A percentile compares a stretch with the other conserved stretches of the same genome.
These are phyloP conservation scores for Saccharomyces pastorianus DNA, from an alignment of 1,139 yeast genomes.

Conservation along the genomic window DNA sequence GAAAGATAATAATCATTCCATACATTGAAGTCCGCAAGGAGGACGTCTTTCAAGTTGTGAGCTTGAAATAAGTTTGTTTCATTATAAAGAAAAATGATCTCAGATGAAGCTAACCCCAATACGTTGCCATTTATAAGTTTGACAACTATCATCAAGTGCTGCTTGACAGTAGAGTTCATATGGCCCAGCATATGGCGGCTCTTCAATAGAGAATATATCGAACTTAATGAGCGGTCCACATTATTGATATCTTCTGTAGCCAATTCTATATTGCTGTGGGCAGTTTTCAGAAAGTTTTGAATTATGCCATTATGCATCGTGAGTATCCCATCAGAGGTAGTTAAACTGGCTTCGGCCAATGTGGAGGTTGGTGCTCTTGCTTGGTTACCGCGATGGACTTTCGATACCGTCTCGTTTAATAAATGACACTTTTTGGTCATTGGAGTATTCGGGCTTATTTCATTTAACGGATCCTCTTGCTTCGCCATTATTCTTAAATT, in stretches of 20 bases:
- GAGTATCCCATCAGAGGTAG: background rate
- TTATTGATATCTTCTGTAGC: background rate
- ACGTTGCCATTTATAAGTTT: slow-evolving; percentile 15
- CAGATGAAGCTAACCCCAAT: slow-evolving; percentile 10
- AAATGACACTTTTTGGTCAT: background rate
- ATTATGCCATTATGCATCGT: background rate
- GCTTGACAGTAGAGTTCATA: slow-evolving; percentile 15
- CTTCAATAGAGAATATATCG: slow-evolving; percentile 6
- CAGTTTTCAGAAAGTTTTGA: background rate
- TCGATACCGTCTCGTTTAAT: background rate
- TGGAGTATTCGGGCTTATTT: slow-evolving; percentile 21
- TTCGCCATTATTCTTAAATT: slow-evolving; percentile 12
- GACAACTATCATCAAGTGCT: slow-evolving; percentile 23
- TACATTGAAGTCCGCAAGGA: slow-evolving; percentile 22
- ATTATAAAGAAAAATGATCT: slow-evolving; percentile 21
- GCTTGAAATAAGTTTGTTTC: slow-evolving; percentile 16
- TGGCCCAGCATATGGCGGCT: slow-evolving; percentile 15
- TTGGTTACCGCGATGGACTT: slow-evolving; percentile 1
- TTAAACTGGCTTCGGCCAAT: background rate
- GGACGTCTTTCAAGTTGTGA: slow-evolving; percentile 15
- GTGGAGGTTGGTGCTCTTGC: background rate
- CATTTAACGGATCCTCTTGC: slow-evolving; percentile 20
- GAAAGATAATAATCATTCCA: slow-evolving; percentile 23
- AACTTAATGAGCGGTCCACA: slow-evolving; percentile 8
- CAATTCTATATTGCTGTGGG: background rate